These are phyloP conservation scores for Fusarium algeriense DNA, from an alignment of 2,329 filamentous ascomycete genomes.

Conservation along the genomic window DNA sequence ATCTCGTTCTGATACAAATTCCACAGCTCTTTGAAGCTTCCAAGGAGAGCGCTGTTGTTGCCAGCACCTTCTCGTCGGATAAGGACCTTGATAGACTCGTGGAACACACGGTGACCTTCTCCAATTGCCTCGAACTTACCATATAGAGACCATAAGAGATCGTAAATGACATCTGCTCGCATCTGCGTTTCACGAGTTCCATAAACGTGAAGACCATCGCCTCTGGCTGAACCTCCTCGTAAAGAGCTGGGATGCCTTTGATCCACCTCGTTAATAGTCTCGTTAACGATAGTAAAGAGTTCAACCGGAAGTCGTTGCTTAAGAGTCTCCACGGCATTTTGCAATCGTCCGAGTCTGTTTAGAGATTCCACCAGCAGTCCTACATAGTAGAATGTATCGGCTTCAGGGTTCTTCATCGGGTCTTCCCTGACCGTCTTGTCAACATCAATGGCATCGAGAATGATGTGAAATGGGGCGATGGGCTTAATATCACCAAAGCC, in stretches of 20 bases:
- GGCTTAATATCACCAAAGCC: slow-evolving; percentile 60
- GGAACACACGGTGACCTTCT: slow-evolving; percentile 92
- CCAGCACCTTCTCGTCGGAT: slow-evolving; percentile 81
- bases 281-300: slow-evolving; percentile 92
- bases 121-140: slow-evolving; percentile 98
- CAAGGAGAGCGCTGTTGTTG: slow-evolving; percentile 75
- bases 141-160: slow-evolving; percentile 91
- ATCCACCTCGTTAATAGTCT: slow-evolving; percentile 94
- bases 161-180: slow-evolving; percentile 86
- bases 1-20: slow-evolving; percentile 99
- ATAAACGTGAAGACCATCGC: slow-evolving; percentile 71
- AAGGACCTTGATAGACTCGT: slow-evolving; percentile 90
- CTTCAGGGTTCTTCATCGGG: slow-evolving; percentile 91
- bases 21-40: slow-evolving; percentile 97
- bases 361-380: slow-evolving; percentile 87
- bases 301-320: slow-evolving; percentile 95
- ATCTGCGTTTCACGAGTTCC: slow-evolving; percentile 79
- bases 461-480: slow-evolving; percentile 67
- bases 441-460: slow-evolving; percentile 72
- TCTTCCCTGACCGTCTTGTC: slow-evolving; percentile 80
- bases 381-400: slow-evolving; percentile 95
- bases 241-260: slow-evolving; percentile 90
- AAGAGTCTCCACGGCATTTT: slow-evolving; percentile 87
- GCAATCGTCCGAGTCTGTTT: slow-evolving; percentile 88
- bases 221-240: slow-evolving; percentile 65